phyloP scores from a whole-genome alignment of 306 rosid genomes.

The Cucurbita argyrosperma region DNA sequence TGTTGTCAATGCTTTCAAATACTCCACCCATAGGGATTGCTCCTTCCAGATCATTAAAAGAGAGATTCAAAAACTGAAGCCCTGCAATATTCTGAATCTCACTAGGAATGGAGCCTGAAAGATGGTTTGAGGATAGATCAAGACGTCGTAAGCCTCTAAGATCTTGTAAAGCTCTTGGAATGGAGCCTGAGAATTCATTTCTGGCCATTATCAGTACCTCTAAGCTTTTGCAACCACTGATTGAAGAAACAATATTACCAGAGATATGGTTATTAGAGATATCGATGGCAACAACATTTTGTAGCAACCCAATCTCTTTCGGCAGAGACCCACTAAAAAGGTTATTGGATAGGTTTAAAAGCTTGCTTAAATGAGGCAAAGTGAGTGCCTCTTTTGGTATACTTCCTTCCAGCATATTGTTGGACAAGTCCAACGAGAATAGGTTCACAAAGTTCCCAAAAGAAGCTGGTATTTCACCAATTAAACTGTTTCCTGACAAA shows the following conservation, averaged over 20 bases:
- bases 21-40: constrained; percentile 21
- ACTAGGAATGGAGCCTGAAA: constrained; percentile 45
- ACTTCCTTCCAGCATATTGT: constrained; percentile 47
- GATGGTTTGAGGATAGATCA: constrained; percentile 57
- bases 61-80: constrained; percentile 38
- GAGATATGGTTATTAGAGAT: constrained; percentile 36
- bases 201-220: constrained; percentile 30
- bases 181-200: constrained; percentile 45
- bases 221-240: constrained; percentile 38
- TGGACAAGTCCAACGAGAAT: constrained; percentile 44
- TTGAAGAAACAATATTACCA: constrained; percentile 38
- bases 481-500: constrained; percentile 37
- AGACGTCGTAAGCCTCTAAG: constrained; percentile 40
- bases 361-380: constrained; percentile 32
- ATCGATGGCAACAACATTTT: constrained; percentile 33
- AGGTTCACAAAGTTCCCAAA: constrained; percentile 32
- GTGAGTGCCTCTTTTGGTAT: constrained; percentile 35
- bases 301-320: constrained; percentile 20
- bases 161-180: constrained; percentile 32
- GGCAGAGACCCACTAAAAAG: constrained; percentile 48
- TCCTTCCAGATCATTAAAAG: constrained; percentile 58
- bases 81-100: constrained; percentile 26
- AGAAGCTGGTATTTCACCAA: constrained; percentile 25
- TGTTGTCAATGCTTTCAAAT: constrained; percentile 12
- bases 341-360: constrained; percentile 47